Percentiles rank a stretch among this genome's conserved stretches.
phyloP scores from a whole-genome alignment of 441 rosid genomes.

The Heliophila coronopifolia region DNA sequence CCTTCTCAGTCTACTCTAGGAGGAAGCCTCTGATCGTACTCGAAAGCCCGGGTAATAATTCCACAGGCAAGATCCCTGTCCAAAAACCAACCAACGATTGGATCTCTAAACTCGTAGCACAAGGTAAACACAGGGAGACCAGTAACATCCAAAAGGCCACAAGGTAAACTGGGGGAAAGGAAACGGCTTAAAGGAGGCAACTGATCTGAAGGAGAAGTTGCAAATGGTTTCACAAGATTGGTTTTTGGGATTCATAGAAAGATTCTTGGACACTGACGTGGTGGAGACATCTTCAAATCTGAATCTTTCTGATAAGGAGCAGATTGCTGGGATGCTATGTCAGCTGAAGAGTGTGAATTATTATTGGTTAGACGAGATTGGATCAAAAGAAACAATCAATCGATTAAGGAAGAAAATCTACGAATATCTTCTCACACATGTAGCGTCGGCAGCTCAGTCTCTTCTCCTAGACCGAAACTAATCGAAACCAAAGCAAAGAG shows the following conservation, averaged over 20 bases:
- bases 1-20: constrained; percentile 58
- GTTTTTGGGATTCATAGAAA: constrained; percentile 85
- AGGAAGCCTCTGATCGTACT: constrained; percentile 52
- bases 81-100: constrained; percentile 47
- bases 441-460: constrained; percentile 80
- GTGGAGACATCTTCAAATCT: constrained; percentile 50
- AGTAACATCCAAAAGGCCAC: constrained; percentile 36
- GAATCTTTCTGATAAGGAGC: constrained; percentile 62
- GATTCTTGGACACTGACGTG: constrained; percentile 72
- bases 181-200: constrained; percentile 57
- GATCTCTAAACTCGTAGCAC: constrained; percentile 69
- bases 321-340: constrained; percentile 77
- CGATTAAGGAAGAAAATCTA: constrained; percentile 87
- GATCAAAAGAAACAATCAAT: constrained; percentile 58
- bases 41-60: constrained; percentile 45
- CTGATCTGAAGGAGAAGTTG: constrained; percentile 66
- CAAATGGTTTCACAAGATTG: constrained; percentile 74
- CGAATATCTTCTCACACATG: constrained; percentile 88
- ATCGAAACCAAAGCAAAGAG: constrained; percentile 47
- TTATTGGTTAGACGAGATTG: constrained; percentile 80
- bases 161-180: constrained; percentile 72
- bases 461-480: constrained; percentile 36
- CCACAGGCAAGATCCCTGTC: constrained; percentile 37
- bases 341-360: constrained; percentile 85
- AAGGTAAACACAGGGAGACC: constrained; percentile 52